These are phyloP conservation scores for Lachancea dasiensis DNA, from an alignment of 805 yeast species.

Conservation along the genomic window DNA sequence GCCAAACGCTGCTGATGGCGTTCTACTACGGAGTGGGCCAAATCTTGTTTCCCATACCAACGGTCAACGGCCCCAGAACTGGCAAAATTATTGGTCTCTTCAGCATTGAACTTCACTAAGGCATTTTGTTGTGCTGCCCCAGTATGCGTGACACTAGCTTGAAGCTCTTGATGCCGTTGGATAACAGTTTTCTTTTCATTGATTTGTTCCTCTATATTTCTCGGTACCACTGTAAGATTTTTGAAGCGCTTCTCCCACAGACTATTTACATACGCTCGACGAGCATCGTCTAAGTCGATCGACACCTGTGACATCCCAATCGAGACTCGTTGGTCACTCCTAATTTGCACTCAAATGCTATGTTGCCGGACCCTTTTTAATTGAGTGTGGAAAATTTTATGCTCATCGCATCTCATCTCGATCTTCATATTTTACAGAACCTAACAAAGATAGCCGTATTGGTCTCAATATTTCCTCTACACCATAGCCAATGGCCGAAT, in stretches of 20 bases:
- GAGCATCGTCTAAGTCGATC: conserved; percentile 15
- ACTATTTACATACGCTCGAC: conserved; percentile 24
- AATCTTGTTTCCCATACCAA: conserved; percentile 10
- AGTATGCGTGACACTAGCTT: not conserved
- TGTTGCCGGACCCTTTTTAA: not conserved
- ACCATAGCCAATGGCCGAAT: not conserved
- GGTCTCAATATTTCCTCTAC: too few relatives aligned
- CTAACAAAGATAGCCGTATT: too few relatives aligned
- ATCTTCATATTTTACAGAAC: not conserved
- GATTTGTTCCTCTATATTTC: conserved; percentile 25
- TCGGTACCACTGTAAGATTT: conserved; percentile 21
- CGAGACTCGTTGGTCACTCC: not conserved
- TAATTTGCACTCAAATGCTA: not conserved
- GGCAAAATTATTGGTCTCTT: too few relatives aligned
- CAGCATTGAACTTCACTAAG: conserved; percentile 6
- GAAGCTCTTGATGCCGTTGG: conserved; percentile 13
- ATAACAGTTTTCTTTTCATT: conserved; percentile 17
- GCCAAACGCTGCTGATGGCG: conserved; percentile 18
- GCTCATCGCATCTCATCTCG: conserved; percentile 6
- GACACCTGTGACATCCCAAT: conserved; percentile 5
- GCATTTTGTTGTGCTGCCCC: not conserved
- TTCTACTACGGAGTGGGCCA: conserved; percentile 18
- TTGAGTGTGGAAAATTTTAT: conserved; percentile 2
- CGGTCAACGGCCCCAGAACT: too few relatives aligned
- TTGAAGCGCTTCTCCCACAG: conserved; percentile 31